Evolutionary conservation across 208 protist species (phyloP), one percentile per base, ranked within the genome.

Genomic region (Trypanosoma theileri): DNA sequence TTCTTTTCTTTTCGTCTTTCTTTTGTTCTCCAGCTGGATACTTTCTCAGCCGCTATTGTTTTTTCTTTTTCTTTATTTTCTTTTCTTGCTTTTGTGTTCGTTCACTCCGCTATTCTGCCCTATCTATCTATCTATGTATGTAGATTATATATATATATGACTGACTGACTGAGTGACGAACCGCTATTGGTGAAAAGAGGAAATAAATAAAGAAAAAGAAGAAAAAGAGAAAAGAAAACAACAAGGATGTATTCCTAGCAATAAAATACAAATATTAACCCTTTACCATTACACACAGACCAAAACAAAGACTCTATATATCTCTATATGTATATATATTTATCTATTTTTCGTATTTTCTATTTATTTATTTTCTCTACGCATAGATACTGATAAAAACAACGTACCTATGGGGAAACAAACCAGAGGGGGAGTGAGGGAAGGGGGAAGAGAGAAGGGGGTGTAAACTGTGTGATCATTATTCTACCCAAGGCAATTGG

Each of bases 111-210:
- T 56, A 31, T 22, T 17, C 24, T 17, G 52, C 10, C 24, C n/a
- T 56, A 31, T 24, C n/a, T 22, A 35, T 35, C 1, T 35, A 35
- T 35, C 1, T 35, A 55, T 59, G 31, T 11, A 62, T 63, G 42
- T 42, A 21, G 26, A 50, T 52, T 46, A 60, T 45, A 59, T 55
- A 71, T 28, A 24, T 68, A 48, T 65, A 65, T 65, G 42, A 53
- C 40, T 44, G 22, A 13, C 0, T 62, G 26, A 46, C 1, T 44
- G 28, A 3, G 41, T 62, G 57, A 13, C 21, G 57, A 48, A 35
- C 6, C 28, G 28, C 28, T 35, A 35, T 35, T 35, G 28, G 28
- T 35, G 6, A 8, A 35, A 1, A 35, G 4, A 35, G 6, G 28
- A 35, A 35, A 35, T 35, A 35, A 6, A 35, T 8, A 35, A 6